phyloP scores from a whole-genome alignment of 148 eudicot genomes.

The Rhododendron williamsianum region DNA sequence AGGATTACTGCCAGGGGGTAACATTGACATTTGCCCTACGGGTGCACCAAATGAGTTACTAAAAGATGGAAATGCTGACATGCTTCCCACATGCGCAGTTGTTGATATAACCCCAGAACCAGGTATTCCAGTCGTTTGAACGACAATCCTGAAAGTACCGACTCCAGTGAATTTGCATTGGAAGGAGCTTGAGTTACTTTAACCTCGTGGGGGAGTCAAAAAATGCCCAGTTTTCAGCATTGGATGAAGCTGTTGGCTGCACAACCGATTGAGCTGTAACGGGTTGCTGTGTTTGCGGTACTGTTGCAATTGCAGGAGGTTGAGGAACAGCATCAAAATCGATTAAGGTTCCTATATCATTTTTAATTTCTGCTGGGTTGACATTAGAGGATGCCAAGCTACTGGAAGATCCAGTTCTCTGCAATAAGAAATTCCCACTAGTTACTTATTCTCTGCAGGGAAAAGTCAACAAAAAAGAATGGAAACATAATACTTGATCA shows the following conservation, averaged over 20 bases:
- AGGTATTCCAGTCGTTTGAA: conserved; percentile 27
- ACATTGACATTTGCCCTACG: conserved; percentile 22
- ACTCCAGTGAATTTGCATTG: conserved; percentile 46
- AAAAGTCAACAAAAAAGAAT: background rate
- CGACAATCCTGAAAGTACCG: conserved; percentile 51
- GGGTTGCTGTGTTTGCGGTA: conserved; percentile 35
- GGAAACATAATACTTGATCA: background rate
- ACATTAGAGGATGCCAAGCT: conserved; percentile 80
- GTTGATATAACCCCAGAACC: conserved; percentile 5
- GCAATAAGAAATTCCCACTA: conserved; percentile 19
- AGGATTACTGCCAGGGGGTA: conserved; percentile 22
- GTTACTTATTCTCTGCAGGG: background rate
- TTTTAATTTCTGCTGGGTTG: conserved; percentile 53
- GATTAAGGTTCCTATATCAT: conserved; percentile 53
- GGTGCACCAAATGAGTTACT: conserved; percentile 29
- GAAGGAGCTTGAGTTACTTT: conserved; percentile 49
- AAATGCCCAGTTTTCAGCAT: conserved; percentile 79
- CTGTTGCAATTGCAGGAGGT: conserved; percentile 43
- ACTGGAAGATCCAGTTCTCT: conserved; percentile 89
- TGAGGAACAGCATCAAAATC: conserved; percentile 82
- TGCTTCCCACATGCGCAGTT: conserved; percentile 27
- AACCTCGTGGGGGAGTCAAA: conserved; percentile 51
- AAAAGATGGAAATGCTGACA: conserved; percentile 26
- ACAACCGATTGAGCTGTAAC: conserved; percentile 24
- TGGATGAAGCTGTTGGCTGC: conserved; percentile 38